A percentile compares a stretch with the other conserved stretches of the same genome.
phyloP scores from a whole-genome alignment of 306 rosid species.

The Malus domestica region DNA sequence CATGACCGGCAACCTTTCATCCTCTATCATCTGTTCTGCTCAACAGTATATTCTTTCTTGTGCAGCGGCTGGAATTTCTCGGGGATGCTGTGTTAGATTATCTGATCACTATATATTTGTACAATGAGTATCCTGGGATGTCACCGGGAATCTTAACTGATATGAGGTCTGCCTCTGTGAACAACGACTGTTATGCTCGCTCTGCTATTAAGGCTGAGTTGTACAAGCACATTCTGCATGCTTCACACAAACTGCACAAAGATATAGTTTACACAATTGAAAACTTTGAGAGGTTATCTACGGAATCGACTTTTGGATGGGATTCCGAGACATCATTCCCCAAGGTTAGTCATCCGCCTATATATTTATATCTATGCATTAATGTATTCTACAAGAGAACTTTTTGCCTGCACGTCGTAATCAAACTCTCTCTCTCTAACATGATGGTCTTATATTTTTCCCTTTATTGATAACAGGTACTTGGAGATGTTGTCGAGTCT shows the following conservation, averaged over 20 bases:
- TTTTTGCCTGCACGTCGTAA: not conserved
- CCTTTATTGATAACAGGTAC: constrained; percentile 40
- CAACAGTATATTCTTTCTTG: constrained; percentile 9
- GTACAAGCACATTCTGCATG: constrained; percentile 56
- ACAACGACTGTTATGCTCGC: constrained; percentile 64
- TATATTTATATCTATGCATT: not conserved
- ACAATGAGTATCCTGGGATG: constrained; percentile 48
- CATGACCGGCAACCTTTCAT: not conserved
- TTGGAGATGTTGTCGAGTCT: constrained; percentile 79
- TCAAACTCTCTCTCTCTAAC: no score
- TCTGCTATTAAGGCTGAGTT: constrained; percentile 50
- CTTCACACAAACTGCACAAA: constrained; percentile 47
- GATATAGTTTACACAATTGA: constrained; percentile 31
- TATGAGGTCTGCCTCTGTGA: constrained; percentile 74
- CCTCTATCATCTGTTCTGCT: not conserved
- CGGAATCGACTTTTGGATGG: constrained; percentile 60
- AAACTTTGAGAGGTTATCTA: constrained; percentile 21
- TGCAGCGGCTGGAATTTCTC: constrained; percentile 74
- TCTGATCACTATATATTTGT: constrained; percentile 53
- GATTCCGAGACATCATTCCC: constrained; percentile 56
- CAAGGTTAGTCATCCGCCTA: constrained; percentile 45
- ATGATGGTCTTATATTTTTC: not conserved
- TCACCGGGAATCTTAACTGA: constrained; percentile 67
- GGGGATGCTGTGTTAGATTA: constrained; percentile 74
- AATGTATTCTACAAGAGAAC: not conserved